A percentile compares a stretch with the other conserved stretches of the same genome.
phyloP scores from a whole-genome alignment of 1,284 basidiomycete genomes.

The Coriolopsis trogii region DNA sequence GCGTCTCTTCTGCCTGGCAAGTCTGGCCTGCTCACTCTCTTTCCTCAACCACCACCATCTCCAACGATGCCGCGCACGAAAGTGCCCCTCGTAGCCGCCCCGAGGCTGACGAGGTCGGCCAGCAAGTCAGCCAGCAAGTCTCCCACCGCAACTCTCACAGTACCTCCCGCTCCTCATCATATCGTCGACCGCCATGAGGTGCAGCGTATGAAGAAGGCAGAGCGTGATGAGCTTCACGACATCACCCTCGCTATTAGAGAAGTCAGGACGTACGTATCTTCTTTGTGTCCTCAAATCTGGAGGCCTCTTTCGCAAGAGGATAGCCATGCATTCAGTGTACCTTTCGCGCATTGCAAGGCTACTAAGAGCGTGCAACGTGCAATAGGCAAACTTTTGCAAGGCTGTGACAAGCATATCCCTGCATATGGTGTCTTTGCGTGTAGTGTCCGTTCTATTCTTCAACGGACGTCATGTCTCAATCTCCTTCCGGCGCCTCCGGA shows the following conservation, averaged over 20 bases:
- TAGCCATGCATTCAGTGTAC: too few species aligned
- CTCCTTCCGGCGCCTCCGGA: background rate
- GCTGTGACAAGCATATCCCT: too few species aligned
- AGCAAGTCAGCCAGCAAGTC: background rate
- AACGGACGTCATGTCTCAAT: background rate
- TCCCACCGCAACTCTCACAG: background rate
- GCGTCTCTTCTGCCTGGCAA: background rate
- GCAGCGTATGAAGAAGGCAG: conserved; percentile 39
- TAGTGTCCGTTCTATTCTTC: background rate
- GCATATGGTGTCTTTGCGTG: too few species aligned
- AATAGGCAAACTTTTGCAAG: too few species aligned
- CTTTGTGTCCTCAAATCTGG: background rate
- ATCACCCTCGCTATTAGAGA: conserved; percentile 41
- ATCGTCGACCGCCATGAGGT: background rate
- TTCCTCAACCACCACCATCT: background rate
- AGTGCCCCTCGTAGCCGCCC: background rate
- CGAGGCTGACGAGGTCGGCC: background rate
- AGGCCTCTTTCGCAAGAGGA: too few species aligned
- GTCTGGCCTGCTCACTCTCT: background rate
- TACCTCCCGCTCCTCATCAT: background rate
- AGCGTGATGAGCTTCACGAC: conserved; percentile 46
- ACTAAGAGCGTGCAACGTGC: too few species aligned
- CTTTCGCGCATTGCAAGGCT: too few species aligned
- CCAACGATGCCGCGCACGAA: background rate
- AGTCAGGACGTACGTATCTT: conserved; percentile 37